Conservation (phyloP, 129 eudicot genomes). For the Flaveria linearis region DNA sequence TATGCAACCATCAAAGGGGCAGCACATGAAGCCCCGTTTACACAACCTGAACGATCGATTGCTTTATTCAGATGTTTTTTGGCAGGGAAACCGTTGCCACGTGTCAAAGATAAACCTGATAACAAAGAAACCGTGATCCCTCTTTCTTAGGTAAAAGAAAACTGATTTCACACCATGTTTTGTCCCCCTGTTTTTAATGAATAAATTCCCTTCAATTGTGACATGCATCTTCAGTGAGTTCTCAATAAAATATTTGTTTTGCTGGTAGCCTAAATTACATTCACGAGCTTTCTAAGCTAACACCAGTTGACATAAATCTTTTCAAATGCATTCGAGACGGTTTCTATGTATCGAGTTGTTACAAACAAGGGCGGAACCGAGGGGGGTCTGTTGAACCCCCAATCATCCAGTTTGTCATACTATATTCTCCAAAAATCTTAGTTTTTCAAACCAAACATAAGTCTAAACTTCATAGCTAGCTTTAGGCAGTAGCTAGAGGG, state of each 20-base stretch:
- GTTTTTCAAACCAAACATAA: too few species aligned
- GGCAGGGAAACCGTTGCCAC: conserved; percentile 58
- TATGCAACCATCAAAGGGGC: conserved; percentile 85
- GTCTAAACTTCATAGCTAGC: too few species aligned
- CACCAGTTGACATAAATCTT: too few species aligned
- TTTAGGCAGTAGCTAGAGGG: too few species aligned
- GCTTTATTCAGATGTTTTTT: conserved; percentile 58
- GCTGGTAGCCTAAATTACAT: neutral
- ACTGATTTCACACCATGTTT: conserved; percentile 4
- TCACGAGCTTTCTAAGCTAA: neutral
- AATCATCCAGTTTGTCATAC: too few species aligned
- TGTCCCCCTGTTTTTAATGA: neutral
- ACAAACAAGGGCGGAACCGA: too few species aligned
- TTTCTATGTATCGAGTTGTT: too few species aligned
- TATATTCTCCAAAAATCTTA: too few species aligned
- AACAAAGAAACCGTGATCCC: conserved; percentile 7
- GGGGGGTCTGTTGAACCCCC: too few species aligned
- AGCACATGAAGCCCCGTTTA: conserved; percentile 73
- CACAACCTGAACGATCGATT: conserved; percentile 69
- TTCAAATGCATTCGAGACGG: too few species aligned
- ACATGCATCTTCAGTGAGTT: conserved; percentile 32
- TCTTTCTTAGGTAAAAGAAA: conserved; percentile 2
- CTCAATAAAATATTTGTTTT: conserved; percentile 9
- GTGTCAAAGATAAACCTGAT: neutral
- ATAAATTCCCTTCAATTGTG: conserved; percentile 21